phyloP scores from a whole-genome alignment of 2,329 filamentous ascomycete genomes.

The Penicillium digitatum region DNA sequence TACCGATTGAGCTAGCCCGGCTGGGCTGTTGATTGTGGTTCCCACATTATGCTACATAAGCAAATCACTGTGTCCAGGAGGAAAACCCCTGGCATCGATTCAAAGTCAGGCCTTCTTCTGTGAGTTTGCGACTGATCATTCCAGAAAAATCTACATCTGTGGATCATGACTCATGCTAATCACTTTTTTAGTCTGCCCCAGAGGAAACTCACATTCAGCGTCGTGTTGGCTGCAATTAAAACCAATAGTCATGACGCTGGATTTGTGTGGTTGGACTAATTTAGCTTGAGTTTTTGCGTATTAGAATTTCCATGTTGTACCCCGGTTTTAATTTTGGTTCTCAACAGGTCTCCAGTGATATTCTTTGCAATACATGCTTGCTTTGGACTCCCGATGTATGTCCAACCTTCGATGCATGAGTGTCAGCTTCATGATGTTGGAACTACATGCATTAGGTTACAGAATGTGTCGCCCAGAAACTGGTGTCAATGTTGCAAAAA shows the following conservation, averaged over 20 bases:
- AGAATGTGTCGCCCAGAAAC: no score
- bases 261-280: neutral
- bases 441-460: no score
- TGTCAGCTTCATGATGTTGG: neutral
- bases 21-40: constrained; percentile 9
- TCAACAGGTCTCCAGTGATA: no score
- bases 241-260: no score
- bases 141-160: neutral
- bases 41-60: neutral
- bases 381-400: no score
- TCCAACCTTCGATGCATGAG: no score
- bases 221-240: constrained; percentile 48
- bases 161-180: neutral
- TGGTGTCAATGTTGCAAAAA: fast-evolving
- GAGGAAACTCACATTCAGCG: neutral
- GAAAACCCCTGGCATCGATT: constrained; percentile 9
- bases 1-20: constrained; percentile 50
- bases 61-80: no score
- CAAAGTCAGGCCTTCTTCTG: neutral
- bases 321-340: no score
- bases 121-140: neutral
- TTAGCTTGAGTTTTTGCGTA: no score
- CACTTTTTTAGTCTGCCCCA: neutral
- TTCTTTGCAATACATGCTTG: no score
- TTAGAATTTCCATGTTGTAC: no score